Evolutionary conservation across 2,329 filamentous ascomycete genomes (phyloP), one percentile per base, ranked within the genome.

Genomic region (Tolypocladium cylindrosporum): DNA sequence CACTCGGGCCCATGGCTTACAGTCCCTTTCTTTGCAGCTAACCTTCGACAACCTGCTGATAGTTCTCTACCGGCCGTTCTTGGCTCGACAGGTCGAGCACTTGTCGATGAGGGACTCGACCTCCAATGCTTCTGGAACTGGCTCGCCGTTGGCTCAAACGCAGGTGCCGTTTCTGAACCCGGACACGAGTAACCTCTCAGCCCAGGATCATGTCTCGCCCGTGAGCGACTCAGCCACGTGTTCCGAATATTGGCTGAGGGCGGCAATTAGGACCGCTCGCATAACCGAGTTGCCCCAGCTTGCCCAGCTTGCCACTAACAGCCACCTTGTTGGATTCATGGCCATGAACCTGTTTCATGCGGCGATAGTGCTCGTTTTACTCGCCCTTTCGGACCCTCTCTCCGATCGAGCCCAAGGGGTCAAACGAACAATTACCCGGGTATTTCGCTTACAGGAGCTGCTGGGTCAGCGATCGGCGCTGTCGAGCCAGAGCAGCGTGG

Each of bases 261-360:
- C 74, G 1, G 74, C 75, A 11, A 59, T 74, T 51, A 60, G 74
- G 53, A 76, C 72, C 6, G 72, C 74, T 0, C 68, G 65, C 24
- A 66, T 76, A 2, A 73, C 71, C 2, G 59, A 69, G 50, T 59
- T 68, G 40, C 64, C 68, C 14, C 62, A 66, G 36, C 68, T 77
- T 6, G 67, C 69, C 21, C 68, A 72, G 43, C 62, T 72, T 8
- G 74, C 74, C 5, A 72, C 68, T 0, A 71, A 75, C 19, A 76
- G 70, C n/a, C 75, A 77, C 59, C 65, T 75, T 6, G 72, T 75
- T 7, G 71, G 74, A 7, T 77, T 77, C 57, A 63, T 77, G 21
- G 75, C 72, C 3, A 75, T 77, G 60, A 77, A 77, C 57, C 59
- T 77, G 13, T 77, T 77, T 66, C 75, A 75, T 54, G 72, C 74